Base-by-base conservation (phyloP, 2,329 filamentous ascomycete genomes). In the Aspergillus hortae region DNA sequence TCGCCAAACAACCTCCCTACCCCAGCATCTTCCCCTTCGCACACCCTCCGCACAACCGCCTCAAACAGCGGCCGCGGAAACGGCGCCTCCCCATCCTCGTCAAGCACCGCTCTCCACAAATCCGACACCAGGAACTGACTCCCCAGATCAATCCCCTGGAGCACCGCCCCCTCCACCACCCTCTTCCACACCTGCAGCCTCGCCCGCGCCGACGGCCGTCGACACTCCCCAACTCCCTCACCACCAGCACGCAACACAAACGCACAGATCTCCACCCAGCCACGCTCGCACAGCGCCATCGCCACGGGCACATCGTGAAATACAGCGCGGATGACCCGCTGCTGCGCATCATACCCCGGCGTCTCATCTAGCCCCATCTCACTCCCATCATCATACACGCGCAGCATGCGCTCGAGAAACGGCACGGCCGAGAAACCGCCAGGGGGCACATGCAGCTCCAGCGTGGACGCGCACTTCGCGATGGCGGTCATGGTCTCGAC, bases 281-380 rank as follows among this genome's bases (percentile, higher is more conserved):
- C 78, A 7, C 56, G 54, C 52, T 78, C 70, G 56, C 80, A 83
- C 60, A 84, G 76, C 5, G 61, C 72, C 14, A 74, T 60, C 15
- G 80, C 83, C 17, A 82, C 64, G 2, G 81, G 81, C 4, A 82
- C 70, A 60, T 82, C 69, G 9, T 64, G 65, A 55, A 81, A 79
- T 2, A 82, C 52, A 36, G 62, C 54, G 4, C 65, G 59, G 53
- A 75, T 76, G 25, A 66, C 65, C 23, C 10, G 67, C 61, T 48
- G 67, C 60, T 4, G 64, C 60, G 58, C 33, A 57, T 58, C 51
- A 33, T 55, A 58, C 51, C 63, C 56, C 15, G 46, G 36, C 27
- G 59, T 15, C 51, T 61, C 59, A 6, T 2, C 23, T 23, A 23
- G 4, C 23, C 23, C 23, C 23, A 23, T 17, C 19, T 14, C 23